Evolutionary conservation across 495 filamentous ascomycete species (phyloP).

Genomic region (Hapsidospora chrysogenum): DNA sequence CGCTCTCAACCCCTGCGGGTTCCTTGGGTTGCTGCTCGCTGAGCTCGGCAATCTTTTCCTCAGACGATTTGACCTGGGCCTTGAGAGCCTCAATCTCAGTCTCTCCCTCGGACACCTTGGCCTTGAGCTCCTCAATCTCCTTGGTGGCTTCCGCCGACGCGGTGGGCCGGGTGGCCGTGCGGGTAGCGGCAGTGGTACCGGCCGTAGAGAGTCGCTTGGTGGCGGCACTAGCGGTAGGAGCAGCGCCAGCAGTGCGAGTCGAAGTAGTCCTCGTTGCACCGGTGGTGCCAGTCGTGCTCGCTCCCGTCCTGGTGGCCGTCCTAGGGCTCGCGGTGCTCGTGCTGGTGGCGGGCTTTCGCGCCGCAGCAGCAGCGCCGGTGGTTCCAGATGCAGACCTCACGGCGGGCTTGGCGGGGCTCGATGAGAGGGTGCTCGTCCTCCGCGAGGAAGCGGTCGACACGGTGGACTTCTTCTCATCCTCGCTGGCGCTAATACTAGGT

Average conservation of each 20-base stretch:
- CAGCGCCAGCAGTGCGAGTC: slow-evolving; percentile 14
- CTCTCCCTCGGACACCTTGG: slow-evolving; percentile 31
- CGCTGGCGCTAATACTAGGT: slow-evolving; percentile 20
- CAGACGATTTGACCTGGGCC: slow-evolving; percentile 18
- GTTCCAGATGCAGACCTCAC: slow-evolving; percentile 18
- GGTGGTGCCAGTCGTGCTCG: slow-evolving; percentile 8
- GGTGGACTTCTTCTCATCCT: slow-evolving; percentile 27
- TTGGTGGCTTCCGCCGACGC: slow-evolving; percentile 20
- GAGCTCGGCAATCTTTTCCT: slow-evolving; percentile 24
- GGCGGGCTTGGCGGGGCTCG: slow-evolving; percentile 17
- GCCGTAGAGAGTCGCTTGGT: slow-evolving; percentile 32
- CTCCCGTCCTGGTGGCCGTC: slow-evolving; percentile 11
- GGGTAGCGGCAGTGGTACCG: slow-evolving; percentile 5
- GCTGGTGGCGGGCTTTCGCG: slow-evolving; percentile 11
- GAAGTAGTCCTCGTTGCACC: slow-evolving; percentile 13
- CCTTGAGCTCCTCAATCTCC: slow-evolving; percentile 34
- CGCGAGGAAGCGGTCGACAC: slow-evolving; percentile 12
- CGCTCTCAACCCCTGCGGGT: slow-evolving; percentile 11
- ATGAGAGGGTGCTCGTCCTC: slow-evolving; percentile 12
- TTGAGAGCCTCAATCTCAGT: slow-evolving; percentile 26
- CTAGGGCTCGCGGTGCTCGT: slow-evolving; percentile 12
- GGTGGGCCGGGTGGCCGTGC: slow-evolving; percentile 11
- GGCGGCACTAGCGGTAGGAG: slow-evolving; percentile 15
- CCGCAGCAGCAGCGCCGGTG: slow-evolving; percentile 6
- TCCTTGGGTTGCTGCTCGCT: slow-evolving; percentile 17